These are phyloP conservation scores for Yamadazyma trypodendri DNA, from an alignment of 1,139 yeast species.

Conservation along the genomic window DNA sequence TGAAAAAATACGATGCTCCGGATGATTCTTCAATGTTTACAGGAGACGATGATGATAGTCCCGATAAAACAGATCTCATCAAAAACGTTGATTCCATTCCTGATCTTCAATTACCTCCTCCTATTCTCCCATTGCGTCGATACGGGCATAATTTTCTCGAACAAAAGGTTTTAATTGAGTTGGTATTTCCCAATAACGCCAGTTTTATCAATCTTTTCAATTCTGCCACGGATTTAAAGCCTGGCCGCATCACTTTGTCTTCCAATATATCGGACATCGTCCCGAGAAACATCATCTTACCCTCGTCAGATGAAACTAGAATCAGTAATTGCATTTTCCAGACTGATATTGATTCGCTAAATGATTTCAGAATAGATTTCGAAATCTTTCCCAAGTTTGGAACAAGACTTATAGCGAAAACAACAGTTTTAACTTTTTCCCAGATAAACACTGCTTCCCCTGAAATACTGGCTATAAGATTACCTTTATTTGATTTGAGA, in stretches of 20 bases:
- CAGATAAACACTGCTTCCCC: constrained; percentile 45
- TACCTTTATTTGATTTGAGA: constrained; percentile 83
- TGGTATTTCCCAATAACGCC: constrained; percentile 58
- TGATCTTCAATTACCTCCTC: constrained; percentile 90
- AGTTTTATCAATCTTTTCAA: constrained; percentile 54
- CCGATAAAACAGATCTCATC: constrained; percentile 31
- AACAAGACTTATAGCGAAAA: constrained; percentile 84
- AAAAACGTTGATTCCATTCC: constrained; percentile 73
- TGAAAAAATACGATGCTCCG: background rate
- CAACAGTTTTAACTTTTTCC: constrained; percentile 69
- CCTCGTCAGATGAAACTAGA: constrained; percentile 70
- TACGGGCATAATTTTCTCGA: constrained; percentile 96
- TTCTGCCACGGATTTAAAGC: constrained; percentile 43
- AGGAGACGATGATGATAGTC: constrained; percentile 32
- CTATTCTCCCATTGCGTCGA: constrained; percentile 86
- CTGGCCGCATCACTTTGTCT: constrained; percentile 70
- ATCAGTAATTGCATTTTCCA: constrained; percentile 70
- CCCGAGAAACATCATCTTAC: constrained; percentile 81
- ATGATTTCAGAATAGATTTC: constrained; percentile 75
- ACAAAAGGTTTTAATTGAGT: constrained; percentile 78
- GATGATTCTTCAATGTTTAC: constrained; percentile 1
- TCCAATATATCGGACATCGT: constrained; percentile 70
- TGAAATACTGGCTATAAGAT: constrained; percentile 47
- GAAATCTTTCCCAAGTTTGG: constrained; percentile 95
- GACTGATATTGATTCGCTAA: constrained; percentile 67